Percentiles rank a stretch among this genome's conserved stretches.
These are phyloP conservation scores for Tephrocybe sp. DNA, from an alignment of 768 basidiomycete genomes.

Conservation along the genomic window DNA sequence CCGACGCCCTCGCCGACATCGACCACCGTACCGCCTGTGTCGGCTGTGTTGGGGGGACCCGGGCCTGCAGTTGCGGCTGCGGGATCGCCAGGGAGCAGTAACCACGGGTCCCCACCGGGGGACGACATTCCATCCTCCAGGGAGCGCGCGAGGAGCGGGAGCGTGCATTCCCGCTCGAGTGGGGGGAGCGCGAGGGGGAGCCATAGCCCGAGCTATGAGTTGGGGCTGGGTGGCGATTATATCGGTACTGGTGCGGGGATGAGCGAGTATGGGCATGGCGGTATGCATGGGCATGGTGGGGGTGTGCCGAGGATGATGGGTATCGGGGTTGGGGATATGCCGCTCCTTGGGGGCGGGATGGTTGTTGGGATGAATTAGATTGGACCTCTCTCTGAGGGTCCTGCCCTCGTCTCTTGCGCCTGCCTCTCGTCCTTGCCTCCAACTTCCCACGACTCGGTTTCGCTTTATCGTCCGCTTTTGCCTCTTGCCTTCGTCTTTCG, in stretches of 20 bases:
- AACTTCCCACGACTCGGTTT: too few relatives aligned
- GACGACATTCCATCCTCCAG: too few relatives aligned
- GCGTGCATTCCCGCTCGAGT: conserved; percentile 5
- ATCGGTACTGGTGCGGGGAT: neutral
- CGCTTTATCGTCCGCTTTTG: too few relatives aligned
- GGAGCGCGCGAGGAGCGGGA: conserved; percentile 8
- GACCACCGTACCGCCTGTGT: conserved; percentile 8
- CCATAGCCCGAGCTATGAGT: conserved; percentile 17
- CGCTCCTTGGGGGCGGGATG: neutral
- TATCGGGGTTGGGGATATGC: conserved; percentile 14
- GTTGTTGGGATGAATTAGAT: conserved; percentile 13
- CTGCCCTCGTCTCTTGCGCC: neutral
- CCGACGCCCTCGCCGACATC: conserved; percentile 20
- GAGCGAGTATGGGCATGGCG: neutral
- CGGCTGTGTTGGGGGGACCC: conserved; percentile 1
- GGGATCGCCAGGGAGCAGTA: neutral
- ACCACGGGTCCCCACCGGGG: neutral
- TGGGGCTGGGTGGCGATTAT: conserved; percentile 12
- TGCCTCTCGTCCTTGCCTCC: neutral
- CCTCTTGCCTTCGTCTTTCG: too few relatives aligned
- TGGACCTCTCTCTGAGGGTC: neutral
- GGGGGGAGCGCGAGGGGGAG: conserved; percentile 8
- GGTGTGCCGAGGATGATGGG: conserved; percentile 15
- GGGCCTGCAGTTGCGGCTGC: neutral
- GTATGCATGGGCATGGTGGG: conserved; percentile 4